Evolutionary conservation across 1,139 yeast species (phyloP), one percentile per base, ranked within the genome.

Genomic region (Kazachstania sp.): DNA sequence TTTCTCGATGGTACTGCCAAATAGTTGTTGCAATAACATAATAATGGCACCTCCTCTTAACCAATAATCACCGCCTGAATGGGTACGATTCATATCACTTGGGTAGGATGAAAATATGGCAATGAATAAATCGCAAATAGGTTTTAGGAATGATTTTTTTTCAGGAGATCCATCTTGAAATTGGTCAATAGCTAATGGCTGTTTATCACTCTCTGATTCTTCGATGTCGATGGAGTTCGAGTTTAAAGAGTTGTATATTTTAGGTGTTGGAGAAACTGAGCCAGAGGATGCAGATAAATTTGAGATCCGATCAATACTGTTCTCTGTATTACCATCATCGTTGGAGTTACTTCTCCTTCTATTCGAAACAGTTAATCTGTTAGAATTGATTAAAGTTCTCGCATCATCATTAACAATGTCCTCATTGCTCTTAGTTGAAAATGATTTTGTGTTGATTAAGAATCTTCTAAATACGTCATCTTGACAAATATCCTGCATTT

Each of bases 1-100:
- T 59, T 79, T 81, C 60, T 90, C 97, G 48, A 88, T 82, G 0
- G 97, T 84, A 2, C 95, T 86, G 0, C 97, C 97, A 46, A 90
- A 74, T 1, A 90, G 65, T 63, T 87, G 96, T 63, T 88, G 97
- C 39, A 88, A 70, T 3, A 90, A 79, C 3, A 87, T 81, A 37
- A 88, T 74, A 4, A 87, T 72, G 0, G 97, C 96, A 44, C 90
- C 71, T 0, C 96, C 97, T 47, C 95, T 70, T 1, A 88, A 67
- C 95, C 96, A 87, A 44, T 78, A 45, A 31, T 45, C 37, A 7
- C 30, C 18, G 8, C 29, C 28, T 5, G 44, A 36, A 4, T 20
- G 16, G 5, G 34, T 19, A 18, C 11, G 28, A 12, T 12, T 28
- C 9, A 36, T 40, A 13, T 7, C n/a, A 3, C n/a, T 7, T 9